Base-by-base conservation (phyloP, 2,329 filamentous ascomycete species). In the Trichoderma aggressivum region DNA sequence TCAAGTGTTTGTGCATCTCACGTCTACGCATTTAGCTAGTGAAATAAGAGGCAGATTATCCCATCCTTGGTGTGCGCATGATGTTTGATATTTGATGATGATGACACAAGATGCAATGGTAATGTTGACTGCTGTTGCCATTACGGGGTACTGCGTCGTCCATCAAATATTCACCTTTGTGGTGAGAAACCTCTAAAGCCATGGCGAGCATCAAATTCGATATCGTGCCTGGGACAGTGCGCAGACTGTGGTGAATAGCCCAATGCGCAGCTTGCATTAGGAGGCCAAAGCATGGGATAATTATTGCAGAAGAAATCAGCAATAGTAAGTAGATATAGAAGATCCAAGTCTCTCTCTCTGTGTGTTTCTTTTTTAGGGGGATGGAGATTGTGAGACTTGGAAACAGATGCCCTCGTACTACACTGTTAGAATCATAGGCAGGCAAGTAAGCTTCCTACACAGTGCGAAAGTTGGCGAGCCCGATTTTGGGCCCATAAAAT, bases 1-100 rank as follows among this genome's bases (percentile, higher is more conserved):
- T 74, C 77, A 78, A 78, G 77, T 78, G 77, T 74, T 75, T 75
- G 74, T 74, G 64, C 70, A 71, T 74, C 71, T 70, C 70, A 71
- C 58, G 71, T 68, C 69, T 68, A 71, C 70, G 67, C 74, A 74
- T 70, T 70, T 34, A 60, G 53, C 47, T 70, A 70, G 70, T 75
- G 74, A 71, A 74, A 65, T 55, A 66, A 69, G 68, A 56, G 62
- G 61, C 62, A 70, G 67, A 36, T 64, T 66, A 70, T 61, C 32
- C 26, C 24, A 58, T 63, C 18, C 11, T 18, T 18, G 3, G n/a
- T 30, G n/a, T 8, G 30, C 8, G n/a, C 4, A 47, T 43, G 21
- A 56, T 61, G 10, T 5, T 56, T 36, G 53, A 28, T 39, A 7
- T 8, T 39, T 39, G 18, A 43, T 26, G 14, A 30, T 28, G 10